A percentile compares a stretch with the other conserved stretches of the same genome.
These are phyloP conservation scores for Syzygium aromaticum DNA, from an alignment of 345 rosid species.

Conservation along the genomic window DNA sequence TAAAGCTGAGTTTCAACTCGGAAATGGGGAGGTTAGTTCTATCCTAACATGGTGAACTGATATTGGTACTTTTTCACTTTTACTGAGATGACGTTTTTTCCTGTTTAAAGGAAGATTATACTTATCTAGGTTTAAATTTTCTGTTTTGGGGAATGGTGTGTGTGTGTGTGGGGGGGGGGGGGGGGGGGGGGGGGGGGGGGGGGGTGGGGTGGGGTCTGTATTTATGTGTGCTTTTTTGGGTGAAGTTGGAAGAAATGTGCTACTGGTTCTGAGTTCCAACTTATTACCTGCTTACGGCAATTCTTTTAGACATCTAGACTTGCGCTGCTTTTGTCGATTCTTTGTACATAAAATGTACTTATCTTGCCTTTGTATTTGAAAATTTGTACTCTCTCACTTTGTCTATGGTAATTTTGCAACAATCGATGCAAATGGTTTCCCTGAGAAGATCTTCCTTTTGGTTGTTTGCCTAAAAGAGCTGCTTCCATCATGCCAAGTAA, in stretches of 20 bases:
- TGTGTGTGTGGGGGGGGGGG: neutral
- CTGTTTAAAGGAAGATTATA: neutral
- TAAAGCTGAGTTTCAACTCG: constrained; percentile 69
- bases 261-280: neutral
- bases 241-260: neutral
- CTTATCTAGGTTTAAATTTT: neutral
- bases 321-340: neutral
- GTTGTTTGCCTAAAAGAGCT: neutral
- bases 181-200: too few relatives aligned
- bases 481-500: neutral
- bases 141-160: neutral
- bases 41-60: neutral
- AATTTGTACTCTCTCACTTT: neutral
- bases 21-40: constrained; percentile 61
- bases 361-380: neutral
- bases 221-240: neutral
- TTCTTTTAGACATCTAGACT: neutral
- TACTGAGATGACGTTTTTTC: neutral
- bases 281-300: neutral
- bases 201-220: too few relatives aligned
- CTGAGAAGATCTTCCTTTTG: neutral
- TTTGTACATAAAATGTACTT: neutral
- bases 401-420: neutral
- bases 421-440: neutral
- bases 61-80: neutral